A percentile compares a stretch with the other conserved stretches of the same genome.
Evolutionary conservation across 2,329 filamentous ascomycete genomes (phyloP).

Genomic region (Biscogniauxia marginata): DNA sequence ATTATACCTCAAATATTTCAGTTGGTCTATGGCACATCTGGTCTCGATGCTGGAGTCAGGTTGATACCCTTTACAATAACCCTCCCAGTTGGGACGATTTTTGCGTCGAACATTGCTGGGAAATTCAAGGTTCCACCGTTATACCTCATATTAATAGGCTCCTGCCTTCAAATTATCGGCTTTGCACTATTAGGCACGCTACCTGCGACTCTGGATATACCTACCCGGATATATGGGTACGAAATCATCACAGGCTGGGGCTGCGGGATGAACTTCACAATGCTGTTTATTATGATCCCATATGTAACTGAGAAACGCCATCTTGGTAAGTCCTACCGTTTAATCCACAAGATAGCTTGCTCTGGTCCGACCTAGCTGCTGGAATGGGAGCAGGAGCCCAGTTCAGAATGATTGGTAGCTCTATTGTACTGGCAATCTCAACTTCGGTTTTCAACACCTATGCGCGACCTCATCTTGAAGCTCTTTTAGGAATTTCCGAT

Average conservation of each 20-base stretch:
- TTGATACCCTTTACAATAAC: constrained; percentile 17
- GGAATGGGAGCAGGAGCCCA: constrained; percentile 15
- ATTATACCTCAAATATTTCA: constrained; percentile 21
- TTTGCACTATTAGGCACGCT: constrained; percentile 14
- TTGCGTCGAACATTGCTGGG: constrained; percentile 3
- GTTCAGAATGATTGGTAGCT: constrained; percentile 10
- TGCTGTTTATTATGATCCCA: constrained; percentile 15
- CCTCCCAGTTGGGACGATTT: constrained; percentile 11
- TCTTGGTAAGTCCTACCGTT: constrained; percentile 9
- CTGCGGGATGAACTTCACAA: constrained; percentile 12
- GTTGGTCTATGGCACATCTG: constrained; percentile 16
- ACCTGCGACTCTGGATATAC: constrained; percentile 2
- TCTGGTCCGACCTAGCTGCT: constrained; percentile 7
- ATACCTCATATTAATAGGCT: constrained; percentile 10
- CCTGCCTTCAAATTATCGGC: constrained; percentile 14
- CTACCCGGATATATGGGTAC: constrained; percentile 9
- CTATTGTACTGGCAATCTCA: background rate
- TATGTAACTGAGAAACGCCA: constrained; percentile 7
- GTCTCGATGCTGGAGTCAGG: constrained; percentile 18
- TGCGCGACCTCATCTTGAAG: background rate
- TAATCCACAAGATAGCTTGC: background rate
- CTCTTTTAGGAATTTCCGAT: background rate
- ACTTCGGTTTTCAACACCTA: constrained; percentile 7
- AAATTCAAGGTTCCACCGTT: constrained; percentile 15
- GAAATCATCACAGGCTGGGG: constrained; percentile 17